Conservation (phyloP, 805 yeast genomes). For the Sugiyamaella marilandica region DNA sequence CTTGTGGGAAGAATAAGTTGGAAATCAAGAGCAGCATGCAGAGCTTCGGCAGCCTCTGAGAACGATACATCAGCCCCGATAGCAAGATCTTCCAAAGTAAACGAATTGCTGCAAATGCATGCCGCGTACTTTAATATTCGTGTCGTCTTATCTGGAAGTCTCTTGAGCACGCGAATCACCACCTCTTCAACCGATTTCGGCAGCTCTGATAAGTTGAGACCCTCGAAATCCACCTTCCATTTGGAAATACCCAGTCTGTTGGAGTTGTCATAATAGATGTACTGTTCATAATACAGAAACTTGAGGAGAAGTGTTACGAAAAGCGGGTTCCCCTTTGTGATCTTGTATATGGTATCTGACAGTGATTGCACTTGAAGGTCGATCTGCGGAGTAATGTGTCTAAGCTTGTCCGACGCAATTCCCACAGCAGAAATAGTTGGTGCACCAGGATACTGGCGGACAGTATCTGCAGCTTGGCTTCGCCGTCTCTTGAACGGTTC, state of each 20-base stretch:
- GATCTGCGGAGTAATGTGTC: neutral
- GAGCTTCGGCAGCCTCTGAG: conserved; percentile 31
- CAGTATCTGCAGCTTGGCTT: neutral
- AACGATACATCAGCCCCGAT: conserved; percentile 37
- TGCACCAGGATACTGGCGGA: neutral
- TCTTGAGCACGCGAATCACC: conserved; percentile 19
- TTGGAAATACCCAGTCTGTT: conserved; percentile 11
- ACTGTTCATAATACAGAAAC: conserved; percentile 20
- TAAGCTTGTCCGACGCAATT: conserved; percentile 5
- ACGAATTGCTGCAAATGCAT: conserved; percentile 37
- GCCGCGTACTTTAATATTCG: conserved; percentile 40
- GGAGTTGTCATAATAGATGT: conserved; percentile 13
- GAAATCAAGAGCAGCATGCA: conserved; percentile 35
- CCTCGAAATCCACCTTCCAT: conserved; percentile 25
- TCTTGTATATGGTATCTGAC: conserved; percentile 21
- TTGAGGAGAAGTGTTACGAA: conserved; percentile 16
- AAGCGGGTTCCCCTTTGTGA: conserved; percentile 26
- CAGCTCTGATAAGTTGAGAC: conserved; percentile 6
- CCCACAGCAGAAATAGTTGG: neutral
- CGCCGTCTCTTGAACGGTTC: conserved; percentile 2
- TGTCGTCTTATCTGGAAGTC: conserved; percentile 26
- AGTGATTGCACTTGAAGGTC: conserved; percentile 16
- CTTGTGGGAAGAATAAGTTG: conserved; percentile 38
- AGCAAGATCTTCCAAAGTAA: conserved; percentile 37
- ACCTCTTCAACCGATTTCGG: conserved; percentile 18